A percentile compares a stretch with the other conserved stretches of the same genome.
Evolutionary conservation across 2,329 filamentous ascomycete species (phyloP).

Genomic region (Talaromyces funiculosus): DNA sequence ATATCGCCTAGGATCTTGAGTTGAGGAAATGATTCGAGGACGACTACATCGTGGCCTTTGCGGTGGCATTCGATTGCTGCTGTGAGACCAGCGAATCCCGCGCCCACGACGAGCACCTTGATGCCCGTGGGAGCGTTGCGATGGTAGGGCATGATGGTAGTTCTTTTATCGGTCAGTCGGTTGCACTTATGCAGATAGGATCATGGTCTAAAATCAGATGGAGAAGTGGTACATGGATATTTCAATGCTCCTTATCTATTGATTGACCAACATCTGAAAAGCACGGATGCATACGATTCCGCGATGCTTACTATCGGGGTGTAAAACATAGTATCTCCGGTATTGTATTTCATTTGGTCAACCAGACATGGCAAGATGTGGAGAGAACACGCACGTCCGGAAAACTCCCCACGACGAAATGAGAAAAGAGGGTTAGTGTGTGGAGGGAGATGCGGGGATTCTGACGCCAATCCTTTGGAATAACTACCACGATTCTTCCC

Average conservation of each 20-base stretch:
- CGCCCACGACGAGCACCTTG: conserved; percentile 46
- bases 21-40: conserved; percentile 44
- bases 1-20: conserved; percentile 46
- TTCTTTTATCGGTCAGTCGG: background rate
- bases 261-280: background rate
- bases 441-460: background rate
- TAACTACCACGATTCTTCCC: background rate
- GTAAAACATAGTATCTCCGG: background rate
- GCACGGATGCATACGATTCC: background rate
- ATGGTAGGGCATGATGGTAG: conserved; percentile 2
- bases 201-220: background rate
- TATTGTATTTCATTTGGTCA: background rate
- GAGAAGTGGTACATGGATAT: background rate
- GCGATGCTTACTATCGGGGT: background rate
- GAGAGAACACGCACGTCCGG: background rate
- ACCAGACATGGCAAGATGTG: background rate
- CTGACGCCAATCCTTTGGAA: background rate
- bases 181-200: background rate
- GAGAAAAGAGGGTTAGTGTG: background rate
- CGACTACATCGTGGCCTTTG: conserved; percentile 20
- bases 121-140: conserved; percentile 35
- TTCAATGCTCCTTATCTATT: background rate
- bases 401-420: background rate
- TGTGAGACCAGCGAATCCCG: conserved; percentile 30
- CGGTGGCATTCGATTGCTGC: conserved; percentile 28